Base-by-base conservation (phyloP, 2,329 filamentous ascomycete species). In the Xylariales sp. region DNA sequence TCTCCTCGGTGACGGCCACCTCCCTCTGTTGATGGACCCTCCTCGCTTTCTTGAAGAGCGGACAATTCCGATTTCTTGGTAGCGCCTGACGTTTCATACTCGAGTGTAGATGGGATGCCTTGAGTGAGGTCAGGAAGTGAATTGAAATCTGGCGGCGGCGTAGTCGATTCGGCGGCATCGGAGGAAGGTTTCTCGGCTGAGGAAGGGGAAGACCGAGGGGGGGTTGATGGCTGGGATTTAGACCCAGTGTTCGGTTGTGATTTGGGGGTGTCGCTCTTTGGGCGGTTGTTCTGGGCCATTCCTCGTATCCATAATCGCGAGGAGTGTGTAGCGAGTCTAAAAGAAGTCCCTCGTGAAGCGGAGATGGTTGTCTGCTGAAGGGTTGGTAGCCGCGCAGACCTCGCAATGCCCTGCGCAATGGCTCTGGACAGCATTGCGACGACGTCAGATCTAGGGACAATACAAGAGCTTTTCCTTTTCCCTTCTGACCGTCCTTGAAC, bases 121-220 rank as follows among this genome's bases (percentile, higher is more conserved):
- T 95, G 91, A n/a, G 93, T 96, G 52, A 98, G 85, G 78, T 98
- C 94, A 61, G 95, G 95, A 12, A 97, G 87, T 61, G 93, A 90
- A 56, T 65, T 70, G 9, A 78, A 71, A 75, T 90, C 86, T 60
- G 89, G 84, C 72, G 83, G 80, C 55, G 79, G 70, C 50, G 83
- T 80, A 62, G 81, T 75, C 18, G 67, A 12, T 65, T 69, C 63
- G 55, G 66, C 54, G 46, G 68, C 46, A 56, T 64, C 49, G 65
- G 64, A 56, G 53, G 71, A 57, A 23, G 71, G 46, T 64, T 71
- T 62, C 16, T 64, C 53, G 46, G 68, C 45, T 3, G 70, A 45
- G 5, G 72, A 65, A 49, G 63, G 41, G 28, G 70, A 43, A 23
- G 65, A 34, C 52, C 32, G 45, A 12, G 56, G 48, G 53, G 16